Conservation (phyloP, 1,284 basidiomycete species). For the Sanghuangporus sanghuang region DNA sequence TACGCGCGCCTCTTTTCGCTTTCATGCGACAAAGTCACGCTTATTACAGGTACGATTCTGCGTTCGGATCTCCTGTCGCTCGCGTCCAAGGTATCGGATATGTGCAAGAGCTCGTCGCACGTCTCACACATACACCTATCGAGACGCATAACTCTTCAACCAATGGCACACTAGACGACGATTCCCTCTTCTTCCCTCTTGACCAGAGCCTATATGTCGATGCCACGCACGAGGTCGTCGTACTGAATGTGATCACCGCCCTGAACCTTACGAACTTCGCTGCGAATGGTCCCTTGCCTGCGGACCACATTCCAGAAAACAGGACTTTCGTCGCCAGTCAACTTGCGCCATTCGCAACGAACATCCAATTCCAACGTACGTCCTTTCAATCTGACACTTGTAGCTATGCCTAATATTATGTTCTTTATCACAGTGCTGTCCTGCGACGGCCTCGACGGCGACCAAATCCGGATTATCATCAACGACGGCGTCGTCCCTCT, state of each 20-base stretch:
- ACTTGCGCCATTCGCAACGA: constrained; percentile 74
- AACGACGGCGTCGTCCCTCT: constrained; percentile 89
- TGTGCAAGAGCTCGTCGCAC: constrained; percentile 75
- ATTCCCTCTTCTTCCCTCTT: constrained; percentile 73
- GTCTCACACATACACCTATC: constrained; percentile 74
- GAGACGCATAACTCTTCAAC: constrained; percentile 67
- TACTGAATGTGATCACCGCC: constrained; percentile 52
- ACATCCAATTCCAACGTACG: constrained; percentile 58
- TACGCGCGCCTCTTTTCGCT: constrained; percentile 20
- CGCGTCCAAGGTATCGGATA: constrained; percentile 83
- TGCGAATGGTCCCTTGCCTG: constrained; percentile 61
- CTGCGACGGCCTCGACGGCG: constrained; percentile 45
- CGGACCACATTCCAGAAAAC: constrained; percentile 61
- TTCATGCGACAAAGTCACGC: background rate
- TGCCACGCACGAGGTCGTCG: constrained; percentile 81
- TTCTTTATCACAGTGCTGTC: constrained; percentile 40
- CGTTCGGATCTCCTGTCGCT: constrained; percentile 74
- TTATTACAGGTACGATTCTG: constrained; percentile 62
- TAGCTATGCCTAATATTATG: background rate
- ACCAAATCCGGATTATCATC: constrained; percentile 73
- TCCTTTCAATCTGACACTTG: background rate
- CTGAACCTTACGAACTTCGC: constrained; percentile 73
- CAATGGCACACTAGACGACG: constrained; percentile 73
- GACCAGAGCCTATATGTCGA: constrained; percentile 80
- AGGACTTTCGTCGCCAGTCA: constrained; percentile 60